phyloP scores from a whole-genome alignment of 2,329 filamentous ascomycete species.

The Balansia obtecta region DNA sequence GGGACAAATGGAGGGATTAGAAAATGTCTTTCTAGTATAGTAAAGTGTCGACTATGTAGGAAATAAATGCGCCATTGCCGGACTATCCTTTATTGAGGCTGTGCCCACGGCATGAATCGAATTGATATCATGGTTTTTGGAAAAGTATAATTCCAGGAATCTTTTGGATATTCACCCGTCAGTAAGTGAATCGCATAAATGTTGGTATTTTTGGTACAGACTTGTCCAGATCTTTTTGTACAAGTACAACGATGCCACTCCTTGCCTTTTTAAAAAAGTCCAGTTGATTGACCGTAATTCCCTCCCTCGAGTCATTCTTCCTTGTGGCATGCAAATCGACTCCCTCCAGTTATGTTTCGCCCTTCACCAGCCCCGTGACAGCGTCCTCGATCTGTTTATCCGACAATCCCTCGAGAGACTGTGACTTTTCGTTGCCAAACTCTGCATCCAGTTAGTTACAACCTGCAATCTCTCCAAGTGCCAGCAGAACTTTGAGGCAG shows the following conservation, averaged over 20 bases:
- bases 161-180: too few species aligned
- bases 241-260: neutral
- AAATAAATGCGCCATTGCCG: too few species aligned
- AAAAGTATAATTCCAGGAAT: too few species aligned
- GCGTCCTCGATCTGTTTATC: constrained; percentile 51
- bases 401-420: constrained; percentile 44
- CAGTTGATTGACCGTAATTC: neutral
- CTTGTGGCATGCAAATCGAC: too few species aligned
- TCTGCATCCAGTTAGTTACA: constrained; percentile 21
- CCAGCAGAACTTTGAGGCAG: neutral
- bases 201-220: neutral
- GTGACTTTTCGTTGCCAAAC: constrained; percentile 43
- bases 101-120: too few species aligned
- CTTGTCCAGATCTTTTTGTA: neutral
- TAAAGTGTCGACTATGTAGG: too few species aligned
- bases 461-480: neutral
- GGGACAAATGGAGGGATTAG: too few species aligned
- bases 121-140: too few species aligned
- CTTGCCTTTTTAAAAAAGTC: neutral
- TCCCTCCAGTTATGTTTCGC: neutral
- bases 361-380: constrained; percentile 41
- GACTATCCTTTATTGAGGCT: too few species aligned
- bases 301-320: neutral
- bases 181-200: too few species aligned
- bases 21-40: too few species aligned